These are phyloP conservation scores for Zygosaccharomyces rouxii DNA, from an alignment of 805 yeast genomes.

Conservation along the genomic window DNA sequence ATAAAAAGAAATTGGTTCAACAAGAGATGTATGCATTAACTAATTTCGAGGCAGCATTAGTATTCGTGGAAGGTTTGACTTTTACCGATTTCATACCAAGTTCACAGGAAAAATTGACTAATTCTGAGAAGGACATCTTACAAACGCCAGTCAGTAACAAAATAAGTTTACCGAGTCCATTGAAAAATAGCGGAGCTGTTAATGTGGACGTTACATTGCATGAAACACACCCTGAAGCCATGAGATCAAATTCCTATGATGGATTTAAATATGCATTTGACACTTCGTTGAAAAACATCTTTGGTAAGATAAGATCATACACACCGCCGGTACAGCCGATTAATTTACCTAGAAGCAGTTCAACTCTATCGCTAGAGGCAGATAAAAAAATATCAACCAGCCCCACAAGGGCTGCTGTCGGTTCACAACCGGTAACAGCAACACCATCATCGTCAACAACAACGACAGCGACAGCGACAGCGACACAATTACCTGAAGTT, in stretches of 20 bases:
- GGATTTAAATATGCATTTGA: constrained; percentile 30
- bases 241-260: constrained; percentile 27
- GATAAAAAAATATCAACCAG: constrained; percentile 7
- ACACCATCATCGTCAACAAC: not conserved
- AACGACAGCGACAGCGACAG: constrained; percentile 4
- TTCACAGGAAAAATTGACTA: constrained; percentile 16
- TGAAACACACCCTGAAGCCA: constrained; percentile 15
- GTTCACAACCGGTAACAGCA: not conserved
- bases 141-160: constrained; percentile 21
- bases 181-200: not conserved
- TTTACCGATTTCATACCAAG: constrained; percentile 22
- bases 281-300: constrained; percentile 28
- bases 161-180: constrained; percentile 18
- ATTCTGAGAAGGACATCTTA: constrained; percentile 15
- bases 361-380: constrained; percentile 17
- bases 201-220: constrained; percentile 3
- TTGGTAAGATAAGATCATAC: constrained; percentile 32
- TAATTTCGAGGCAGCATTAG: constrained; percentile 34
- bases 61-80: constrained; percentile 32
- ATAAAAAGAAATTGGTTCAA: constrained; percentile 31
- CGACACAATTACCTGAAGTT: constrained; percentile 11
- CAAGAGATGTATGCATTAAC: constrained; percentile 34
- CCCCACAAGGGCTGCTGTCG: not conserved
- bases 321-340: constrained; percentile 27
- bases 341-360: constrained; percentile 17